phyloP scores from a whole-genome alignment of 345 rosid genomes.

The Nephelium lappaceum region DNA sequence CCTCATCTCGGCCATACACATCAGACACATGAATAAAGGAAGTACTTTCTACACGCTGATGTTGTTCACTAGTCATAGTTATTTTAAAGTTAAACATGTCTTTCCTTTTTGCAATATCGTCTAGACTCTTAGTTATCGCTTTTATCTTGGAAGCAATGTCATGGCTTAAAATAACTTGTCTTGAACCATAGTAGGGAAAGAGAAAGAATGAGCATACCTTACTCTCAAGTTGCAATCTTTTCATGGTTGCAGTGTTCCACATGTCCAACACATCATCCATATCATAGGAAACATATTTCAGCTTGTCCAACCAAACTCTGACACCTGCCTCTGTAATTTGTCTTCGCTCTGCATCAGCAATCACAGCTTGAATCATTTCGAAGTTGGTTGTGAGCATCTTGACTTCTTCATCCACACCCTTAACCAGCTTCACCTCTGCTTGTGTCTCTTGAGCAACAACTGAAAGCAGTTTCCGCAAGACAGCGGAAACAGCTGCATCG shows the following conservation, averaged over 20 bases:
- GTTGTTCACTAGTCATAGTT: background rate
- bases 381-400: background rate
- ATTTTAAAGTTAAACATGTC: background rate
- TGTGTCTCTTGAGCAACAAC: background rate
- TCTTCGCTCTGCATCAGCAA: background rate
- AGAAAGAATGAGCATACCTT: background rate
- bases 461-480: background rate
- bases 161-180: background rate
- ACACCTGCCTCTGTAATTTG: background rate
- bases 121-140: background rate
- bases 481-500: background rate
- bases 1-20: background rate
- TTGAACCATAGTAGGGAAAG: background rate
- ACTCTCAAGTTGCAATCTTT: background rate
- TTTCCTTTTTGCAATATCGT: background rate
- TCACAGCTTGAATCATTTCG: background rate
- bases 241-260: no score
- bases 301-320: no score
- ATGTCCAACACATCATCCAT: no score
- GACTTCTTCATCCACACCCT: background rate
- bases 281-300: no score
- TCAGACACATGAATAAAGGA: background rate
- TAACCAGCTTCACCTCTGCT: background rate
- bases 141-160: background rate
- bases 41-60: background rate